A percentile compares a stretch with the other conserved stretches of the same genome.
Evolutionary conservation across 768 basidiomycete species (phyloP).

Genomic region (Leucosporidium scottii): DNA sequence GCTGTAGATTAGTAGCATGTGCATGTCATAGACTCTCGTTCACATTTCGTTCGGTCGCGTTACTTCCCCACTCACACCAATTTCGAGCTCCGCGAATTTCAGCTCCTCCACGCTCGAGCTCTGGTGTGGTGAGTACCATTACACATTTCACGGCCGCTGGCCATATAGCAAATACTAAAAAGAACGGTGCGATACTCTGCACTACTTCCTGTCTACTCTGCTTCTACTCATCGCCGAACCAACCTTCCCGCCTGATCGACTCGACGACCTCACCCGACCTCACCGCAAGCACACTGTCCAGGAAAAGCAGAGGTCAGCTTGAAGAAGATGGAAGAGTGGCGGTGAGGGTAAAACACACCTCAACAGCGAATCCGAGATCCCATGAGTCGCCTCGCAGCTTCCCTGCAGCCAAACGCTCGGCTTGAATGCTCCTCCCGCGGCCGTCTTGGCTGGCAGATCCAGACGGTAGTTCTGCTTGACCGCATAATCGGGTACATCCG

Average conservation of each 20-base stretch:
- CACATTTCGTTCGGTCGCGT: background rate
- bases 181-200: too few species aligned
- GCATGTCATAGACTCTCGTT: background rate
- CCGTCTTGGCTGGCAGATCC: constrained; percentile 26
- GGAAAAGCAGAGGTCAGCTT: background rate
- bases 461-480: constrained; percentile 49
- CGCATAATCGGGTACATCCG: constrained; percentile 40
- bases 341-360: constrained; percentile 34
- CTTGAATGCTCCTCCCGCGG: constrained; percentile 5
- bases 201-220: too few species aligned
- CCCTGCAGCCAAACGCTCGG: constrained; percentile 45
- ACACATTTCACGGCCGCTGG: too few species aligned
- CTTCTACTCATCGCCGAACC: too few species aligned
- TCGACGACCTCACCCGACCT: background rate
- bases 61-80: too few species aligned
- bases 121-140: too few species aligned
- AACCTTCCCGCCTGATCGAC: too few species aligned
- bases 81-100: background rate
- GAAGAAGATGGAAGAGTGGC: constrained; percentile 43
- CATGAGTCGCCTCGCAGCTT: constrained; percentile 44
- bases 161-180: too few species aligned
- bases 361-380: constrained; percentile 48
- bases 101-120: too few species aligned
- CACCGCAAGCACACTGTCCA: background rate
- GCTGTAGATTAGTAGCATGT: background rate